A percentile compares a stretch with the other conserved stretches of the same genome.
phyloP scores from a whole-genome alignment of 2,329 filamentous ascomycete species.

The Ophiostoma himal-ulmi region DNA sequence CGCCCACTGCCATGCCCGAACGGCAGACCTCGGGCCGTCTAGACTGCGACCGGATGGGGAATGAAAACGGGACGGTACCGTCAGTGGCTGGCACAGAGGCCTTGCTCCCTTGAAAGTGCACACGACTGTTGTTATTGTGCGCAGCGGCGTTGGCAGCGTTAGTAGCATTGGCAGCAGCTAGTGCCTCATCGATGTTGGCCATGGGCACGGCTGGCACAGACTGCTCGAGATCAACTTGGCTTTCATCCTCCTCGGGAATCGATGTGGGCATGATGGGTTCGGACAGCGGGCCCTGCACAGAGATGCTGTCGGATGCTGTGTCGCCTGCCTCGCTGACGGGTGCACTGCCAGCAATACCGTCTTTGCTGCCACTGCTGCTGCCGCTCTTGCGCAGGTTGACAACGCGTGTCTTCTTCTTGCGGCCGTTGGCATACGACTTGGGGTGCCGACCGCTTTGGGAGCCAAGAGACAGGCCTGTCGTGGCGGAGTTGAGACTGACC shows the following conservation, averaged over 20 bases:
- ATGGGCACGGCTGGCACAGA: slow-evolving; percentile 7
- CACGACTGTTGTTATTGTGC: slow-evolving; percentile 4
- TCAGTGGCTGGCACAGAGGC: background rate
- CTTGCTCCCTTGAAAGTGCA: slow-evolving; percentile 14
- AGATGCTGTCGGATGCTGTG: slow-evolving; percentile 40
- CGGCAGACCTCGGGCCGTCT: slow-evolving; percentile 20
- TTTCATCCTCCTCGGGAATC: slow-evolving; percentile 54
- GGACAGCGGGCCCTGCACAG: slow-evolving; percentile 55
- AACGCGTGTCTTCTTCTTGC: slow-evolving; percentile 78
- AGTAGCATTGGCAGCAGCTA: slow-evolving; percentile 12
- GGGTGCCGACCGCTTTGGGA: slow-evolving; percentile 50
- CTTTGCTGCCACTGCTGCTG: slow-evolving; percentile 20
- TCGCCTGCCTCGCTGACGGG: slow-evolving; percentile 48
- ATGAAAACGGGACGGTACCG: slow-evolving; percentile 15
- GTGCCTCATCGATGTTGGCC: slow-evolving; percentile 18
- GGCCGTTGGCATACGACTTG: slow-evolving; percentile 52
- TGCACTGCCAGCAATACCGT: slow-evolving; percentile 38
- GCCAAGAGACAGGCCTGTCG: slow-evolving; percentile 58
- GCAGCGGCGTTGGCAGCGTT: background rate
- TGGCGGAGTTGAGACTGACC: slow-evolving; percentile 54
- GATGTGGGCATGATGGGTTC: slow-evolving; percentile 53
- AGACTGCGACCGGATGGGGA: slow-evolving; percentile 7
- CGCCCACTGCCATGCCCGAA: slow-evolving; percentile 14
- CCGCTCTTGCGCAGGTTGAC: slow-evolving; percentile 69
- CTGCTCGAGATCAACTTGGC: background rate